Conservation (phyloP, 73 alveolate genomes). For the Tetrahymena elliotti region DNA sequence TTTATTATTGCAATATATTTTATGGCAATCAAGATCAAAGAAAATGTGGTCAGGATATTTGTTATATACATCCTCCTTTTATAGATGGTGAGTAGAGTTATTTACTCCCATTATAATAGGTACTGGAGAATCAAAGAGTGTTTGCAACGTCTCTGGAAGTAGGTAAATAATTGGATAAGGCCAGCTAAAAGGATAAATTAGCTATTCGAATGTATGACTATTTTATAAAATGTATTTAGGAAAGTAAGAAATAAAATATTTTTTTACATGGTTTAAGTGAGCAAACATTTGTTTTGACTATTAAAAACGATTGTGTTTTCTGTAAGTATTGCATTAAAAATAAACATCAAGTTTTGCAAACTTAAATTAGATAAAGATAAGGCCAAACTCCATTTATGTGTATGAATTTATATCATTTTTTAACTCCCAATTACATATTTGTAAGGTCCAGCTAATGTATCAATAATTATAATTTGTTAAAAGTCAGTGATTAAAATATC, state of each 20-base stretch:
- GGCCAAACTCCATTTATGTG: constrained; percentile 32
- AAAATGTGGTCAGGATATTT: background rate
- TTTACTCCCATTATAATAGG: constrained; percentile 34
- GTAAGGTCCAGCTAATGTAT: constrained; percentile 18
- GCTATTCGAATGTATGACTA: constrained; percentile 26
- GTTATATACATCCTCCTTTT: background rate
- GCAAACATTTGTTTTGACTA: background rate
- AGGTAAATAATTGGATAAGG: constrained; percentile 9
- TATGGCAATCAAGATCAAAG: constrained; percentile 13
- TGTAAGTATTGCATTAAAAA: constrained; percentile 2
- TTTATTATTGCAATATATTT: background rate
- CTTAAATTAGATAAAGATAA: constrained; percentile 1
- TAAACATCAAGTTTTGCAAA: background rate
- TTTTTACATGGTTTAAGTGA: background rate
- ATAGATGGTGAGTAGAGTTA: background rate
- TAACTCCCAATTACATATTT: background rate
- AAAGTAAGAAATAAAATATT: background rate
- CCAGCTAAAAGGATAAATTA: constrained; percentile 21
- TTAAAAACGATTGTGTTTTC: constrained; percentile 14
- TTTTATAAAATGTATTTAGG: background rate
- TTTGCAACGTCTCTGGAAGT: constrained; percentile 7
- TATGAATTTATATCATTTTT: background rate
- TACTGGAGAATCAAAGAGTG: constrained; percentile 26
- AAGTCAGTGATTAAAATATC: background rate
- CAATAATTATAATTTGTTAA: constrained; percentile 1